phyloP scores from a whole-genome alignment of 441 rosid species.

The Bruguiera hainesii region DNA sequence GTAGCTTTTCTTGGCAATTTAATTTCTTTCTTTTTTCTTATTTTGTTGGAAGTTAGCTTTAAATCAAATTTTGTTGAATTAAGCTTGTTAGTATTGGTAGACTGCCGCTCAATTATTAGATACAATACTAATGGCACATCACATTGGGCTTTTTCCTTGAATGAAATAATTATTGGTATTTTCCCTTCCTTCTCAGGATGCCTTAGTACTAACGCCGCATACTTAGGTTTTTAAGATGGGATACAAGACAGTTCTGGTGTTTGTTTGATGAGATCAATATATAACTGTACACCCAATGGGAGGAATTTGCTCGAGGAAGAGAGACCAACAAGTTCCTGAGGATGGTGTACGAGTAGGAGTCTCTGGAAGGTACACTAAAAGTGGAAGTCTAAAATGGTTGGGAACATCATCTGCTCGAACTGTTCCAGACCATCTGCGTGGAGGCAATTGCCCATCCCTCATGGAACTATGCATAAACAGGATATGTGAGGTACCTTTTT shows the following conservation, averaged over 20 bases:
- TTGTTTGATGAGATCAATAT: conserved; percentile 11
- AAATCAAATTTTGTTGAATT: too few relatives aligned
- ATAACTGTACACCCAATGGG: conserved; percentile 42
- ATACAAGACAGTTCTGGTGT: background rate
- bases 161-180: background rate
- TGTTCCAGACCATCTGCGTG: conserved; percentile 32
- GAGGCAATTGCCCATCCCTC: conserved; percentile 60
- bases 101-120: too few relatives aligned
- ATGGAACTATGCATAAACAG: conserved; percentile 67
- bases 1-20: too few relatives aligned
- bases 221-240: conserved; percentile 11
- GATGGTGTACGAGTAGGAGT: background rate
- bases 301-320: conserved; percentile 65
- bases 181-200: conserved; percentile 1
- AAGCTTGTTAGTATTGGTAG: too few relatives aligned
- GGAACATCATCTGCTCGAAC: conserved; percentile 64
- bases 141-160: too few relatives aligned
- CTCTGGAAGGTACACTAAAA: conserved; percentile 54
- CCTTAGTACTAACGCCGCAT: background rate
- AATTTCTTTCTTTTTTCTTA: too few relatives aligned
- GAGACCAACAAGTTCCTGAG: conserved; percentile 5
- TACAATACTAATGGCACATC: too few relatives aligned
- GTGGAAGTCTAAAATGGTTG: conserved; percentile 85
- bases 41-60: too few relatives aligned
- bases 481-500: conserved; percentile 35